Base-by-base conservation (phyloP, 2,329 filamentous ascomycete species). In the Furcasterigmium sp. region DNA sequence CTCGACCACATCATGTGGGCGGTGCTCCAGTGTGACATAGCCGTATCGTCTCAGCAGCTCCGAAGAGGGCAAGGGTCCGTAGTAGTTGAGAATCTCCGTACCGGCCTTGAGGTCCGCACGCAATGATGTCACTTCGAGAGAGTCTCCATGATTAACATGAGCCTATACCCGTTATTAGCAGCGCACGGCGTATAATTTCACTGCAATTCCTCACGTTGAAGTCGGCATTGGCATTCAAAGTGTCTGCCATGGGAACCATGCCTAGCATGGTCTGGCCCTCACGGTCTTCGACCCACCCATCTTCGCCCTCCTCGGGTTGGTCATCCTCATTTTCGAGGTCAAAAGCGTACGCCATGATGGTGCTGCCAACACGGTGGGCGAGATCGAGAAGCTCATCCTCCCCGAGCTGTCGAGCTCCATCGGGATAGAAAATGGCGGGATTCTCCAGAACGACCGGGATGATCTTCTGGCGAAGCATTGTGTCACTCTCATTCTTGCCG, bases 291-390 rank as follows among this genome's bases (percentile, higher is more conserved):
- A 84, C 72, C 69, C 83, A 85, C 35, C 78, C 80, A 19, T 82
- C 80, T 7, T 76, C 68, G 11, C 81, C 76, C 2, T 82, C 76
- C 3, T 77, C 72, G 14, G 80, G 78, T 1, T 78, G 71, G 5
- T 81, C 71, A 18, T 80, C 75, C 0, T 68, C 60, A 8, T 70
- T 70, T 38, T 80, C 77, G 7, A 95, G 76, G 52, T 95, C 90
- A 58, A 95, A 95, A 0, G 89, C 89, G 58, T 95, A 95, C 0
- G 89, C 85, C 89, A 95, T 94, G 52, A 95, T 91, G 14, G 85
- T 81, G 47, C 85, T 91, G 2, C 87, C 90, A 83, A 95, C 91
- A 8, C 80, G 75, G 59, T 95, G 89, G 41, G 86, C 85, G 15
- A 82, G 57, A 8, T 52, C 48, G 3, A 78, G 49, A 2, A 81